phyloP scores from a whole-genome alignment of 1,284 basidiomycete species.

The Naganishia cerealis region DNA sequence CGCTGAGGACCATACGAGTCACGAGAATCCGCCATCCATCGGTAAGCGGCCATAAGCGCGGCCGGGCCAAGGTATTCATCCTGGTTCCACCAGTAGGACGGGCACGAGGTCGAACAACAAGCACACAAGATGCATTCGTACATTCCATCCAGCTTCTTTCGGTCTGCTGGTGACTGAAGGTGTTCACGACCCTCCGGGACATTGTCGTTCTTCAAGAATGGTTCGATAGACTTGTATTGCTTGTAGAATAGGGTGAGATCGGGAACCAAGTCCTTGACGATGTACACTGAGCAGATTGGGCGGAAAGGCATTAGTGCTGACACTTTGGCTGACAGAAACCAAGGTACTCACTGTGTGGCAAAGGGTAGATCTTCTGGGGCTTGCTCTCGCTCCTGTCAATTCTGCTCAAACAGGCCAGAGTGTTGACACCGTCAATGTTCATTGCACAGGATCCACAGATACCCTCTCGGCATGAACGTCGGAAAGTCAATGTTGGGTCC shows the following conservation, averaged over 20 bases:
- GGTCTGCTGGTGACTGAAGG: conserved; percentile 85
- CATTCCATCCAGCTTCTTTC: conserved; percentile 93
- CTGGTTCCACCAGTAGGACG: conserved; percentile 98
- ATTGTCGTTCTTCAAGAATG: conserved; percentile 88
- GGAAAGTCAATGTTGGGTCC: conserved; percentile 94
- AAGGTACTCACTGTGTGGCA: conserved; percentile 85
- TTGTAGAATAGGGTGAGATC: conserved; percentile 66
- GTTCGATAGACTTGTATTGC: conserved; percentile 99
- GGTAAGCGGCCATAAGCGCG: conserved; percentile 86
- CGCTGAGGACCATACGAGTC: conserved; percentile 78
- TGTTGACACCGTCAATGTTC: conserved; percentile 98
- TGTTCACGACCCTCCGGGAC: conserved; percentile 71
- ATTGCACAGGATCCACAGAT: conserved; percentile 98
- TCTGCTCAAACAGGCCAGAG: conserved; percentile 92
- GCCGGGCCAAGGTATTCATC: conserved; percentile 91
- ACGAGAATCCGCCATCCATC: conserved; percentile 97
- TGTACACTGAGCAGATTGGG: conserved; percentile 70
- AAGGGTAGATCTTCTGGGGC: conserved; percentile 89
- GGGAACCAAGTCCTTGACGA: conserved; percentile 96
- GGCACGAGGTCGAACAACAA: conserved; percentile 95
- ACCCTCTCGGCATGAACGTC: conserved; percentile 93
- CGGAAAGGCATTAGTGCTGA: not conserved
- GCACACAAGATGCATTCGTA: conserved; percentile 80
- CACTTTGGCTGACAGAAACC: not conserved
- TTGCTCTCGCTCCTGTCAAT: conserved; percentile 76